Conservation (phyloP, 257 asterid species). For the Striga asiatica region DNA sequence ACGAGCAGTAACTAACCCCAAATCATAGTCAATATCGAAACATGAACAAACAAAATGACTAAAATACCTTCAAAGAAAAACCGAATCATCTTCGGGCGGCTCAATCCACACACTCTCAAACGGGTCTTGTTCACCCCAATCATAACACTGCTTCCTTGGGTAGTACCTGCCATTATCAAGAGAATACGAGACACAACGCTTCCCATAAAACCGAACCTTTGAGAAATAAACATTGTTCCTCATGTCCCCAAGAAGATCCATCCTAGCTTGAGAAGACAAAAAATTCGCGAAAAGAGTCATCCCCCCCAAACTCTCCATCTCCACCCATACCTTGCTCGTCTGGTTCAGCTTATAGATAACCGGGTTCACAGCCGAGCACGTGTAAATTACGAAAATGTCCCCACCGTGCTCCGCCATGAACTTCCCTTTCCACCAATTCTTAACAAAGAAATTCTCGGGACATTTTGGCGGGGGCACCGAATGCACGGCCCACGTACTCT, state of each 20-base stretch:
- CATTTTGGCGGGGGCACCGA: slow-evolving; percentile 54
- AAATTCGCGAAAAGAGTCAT: slow-evolving; percentile 76
- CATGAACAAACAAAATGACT: not conserved
- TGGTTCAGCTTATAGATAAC: slow-evolving; percentile 60
- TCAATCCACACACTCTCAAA: slow-evolving; percentile 80
- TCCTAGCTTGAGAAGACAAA: slow-evolving; percentile 61
- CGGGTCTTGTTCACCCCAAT: slow-evolving; percentile 82
- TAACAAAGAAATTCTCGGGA: slow-evolving; percentile 53
- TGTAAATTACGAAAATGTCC: slow-evolving; percentile 61
- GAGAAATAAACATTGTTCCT: slow-evolving; percentile 72
- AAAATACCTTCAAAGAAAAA: slow-evolving; percentile 20
- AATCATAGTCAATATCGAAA: not conserved
- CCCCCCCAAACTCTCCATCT: slow-evolving; percentile 50
- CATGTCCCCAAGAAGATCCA: slow-evolving; percentile 73
- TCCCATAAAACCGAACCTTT: slow-evolving; percentile 71
- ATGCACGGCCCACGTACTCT: slow-evolving; percentile 32
- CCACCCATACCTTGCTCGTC: slow-evolving; percentile 55
- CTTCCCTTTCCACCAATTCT: slow-evolving; percentile 85
- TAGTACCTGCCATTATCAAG: slow-evolving; percentile 52
- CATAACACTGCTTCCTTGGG: slow-evolving; percentile 65
- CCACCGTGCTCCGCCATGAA: slow-evolving; percentile 86
- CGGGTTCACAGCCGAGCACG: slow-evolving; percentile 62
- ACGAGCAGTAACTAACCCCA: not conserved
- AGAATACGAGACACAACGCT: slow-evolving; percentile 66
- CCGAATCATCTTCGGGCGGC: slow-evolving; percentile 64